These are phyloP conservation scores for Macrolepiota albuminosa DNA, from an alignment of 768 basidiomycete genomes.

Conservation along the genomic window DNA sequence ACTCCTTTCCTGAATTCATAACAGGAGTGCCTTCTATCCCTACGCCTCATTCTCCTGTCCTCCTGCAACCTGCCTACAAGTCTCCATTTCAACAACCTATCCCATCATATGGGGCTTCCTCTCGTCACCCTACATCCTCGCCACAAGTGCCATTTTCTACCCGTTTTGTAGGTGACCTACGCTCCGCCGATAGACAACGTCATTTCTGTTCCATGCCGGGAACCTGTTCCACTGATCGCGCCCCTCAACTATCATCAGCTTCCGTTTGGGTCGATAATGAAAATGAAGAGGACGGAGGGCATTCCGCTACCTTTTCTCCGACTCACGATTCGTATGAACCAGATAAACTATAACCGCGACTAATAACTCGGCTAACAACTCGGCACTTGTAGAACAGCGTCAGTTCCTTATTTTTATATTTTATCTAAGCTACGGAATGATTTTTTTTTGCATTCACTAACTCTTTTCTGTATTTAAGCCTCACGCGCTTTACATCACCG, in stretches of 20 bases:
- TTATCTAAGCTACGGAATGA: neutral
- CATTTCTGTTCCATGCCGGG: slow-evolving; percentile 31
- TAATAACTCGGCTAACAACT: neutral
- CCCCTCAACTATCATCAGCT: slow-evolving; percentile 9
- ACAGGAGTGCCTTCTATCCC: slow-evolving; percentile 24
- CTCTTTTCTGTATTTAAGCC: slow-evolving; percentile 6
- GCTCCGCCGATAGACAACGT: slow-evolving; percentile 26
- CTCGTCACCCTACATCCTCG: slow-evolving; percentile 31
- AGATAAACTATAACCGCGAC: slow-evolving; percentile 5
- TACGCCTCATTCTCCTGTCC: slow-evolving; percentile 22
- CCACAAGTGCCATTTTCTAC: slow-evolving; percentile 28
- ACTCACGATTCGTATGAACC: slow-evolving; percentile 19
- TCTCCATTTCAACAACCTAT: slow-evolving; percentile 26
- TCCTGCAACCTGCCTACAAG: slow-evolving; percentile 24
- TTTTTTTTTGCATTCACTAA: neutral
- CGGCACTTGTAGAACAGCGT: neutral
- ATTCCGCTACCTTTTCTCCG: slow-evolving; percentile 15
- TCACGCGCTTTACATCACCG: slow-evolving; percentile 13
- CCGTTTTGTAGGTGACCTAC: slow-evolving; percentile 28
- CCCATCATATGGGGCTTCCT: slow-evolving; percentile 28
- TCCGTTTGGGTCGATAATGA: slow-evolving; percentile 20
- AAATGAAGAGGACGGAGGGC: slow-evolving; percentile 25
- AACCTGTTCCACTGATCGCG: slow-evolving; percentile 12
- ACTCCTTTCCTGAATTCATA: slow-evolving; percentile 45
- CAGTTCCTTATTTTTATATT: neutral